Evolutionary conservation across 2,329 filamentous ascomycete species (phyloP), one percentile per base, ranked within the genome.

Genomic region (Colletotrichum paranaense): DNA sequence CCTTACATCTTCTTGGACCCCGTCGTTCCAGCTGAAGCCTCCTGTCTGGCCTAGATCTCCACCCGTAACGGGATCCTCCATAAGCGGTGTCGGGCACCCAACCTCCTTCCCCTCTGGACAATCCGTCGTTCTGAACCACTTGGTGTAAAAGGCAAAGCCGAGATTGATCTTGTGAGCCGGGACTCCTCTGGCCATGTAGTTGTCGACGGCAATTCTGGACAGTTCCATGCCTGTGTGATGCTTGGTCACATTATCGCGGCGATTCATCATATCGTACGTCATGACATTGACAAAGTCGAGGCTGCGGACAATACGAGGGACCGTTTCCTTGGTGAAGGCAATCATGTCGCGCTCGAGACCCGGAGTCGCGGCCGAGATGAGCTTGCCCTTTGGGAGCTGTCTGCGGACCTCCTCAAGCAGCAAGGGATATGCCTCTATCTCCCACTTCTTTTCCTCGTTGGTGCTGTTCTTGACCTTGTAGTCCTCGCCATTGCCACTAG

Each of bases 261-360:
- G 88, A 83, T 93, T 93, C 86, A 92, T 90, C 68, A 93, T 82
- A 77, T 94, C 92, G 79, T 94, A 94, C 1, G 89, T 87, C 92
- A 94, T 88, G 77, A 88, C 84, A 76, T 94, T 94, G 79, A 94
- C 85, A 76, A 92, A 92, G 78, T 94, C 91, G 19, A 94, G 87
- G 1, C 86, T 84, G 5, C 84, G 78, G 77, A 85, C 87, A 77
- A 94, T 92, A 68, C 86, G 82, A 0, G 91, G 89, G 0, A 92
- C 84, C 19, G 88, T 90, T 8, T 87, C 82, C 3, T 82, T 74
- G 0, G 89, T 93, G 79, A 89, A 94, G 14, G 91, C 92, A 58
- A 94, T 88, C 87, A 94, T 89, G 77, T 94, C 92, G 59, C 84
- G 81, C 74, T 88, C 84, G 4, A 91, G 85, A 1, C 91, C 92